phyloP scores from a whole-genome alignment of 306 rosid species.

The Fagus crenata region DNA sequence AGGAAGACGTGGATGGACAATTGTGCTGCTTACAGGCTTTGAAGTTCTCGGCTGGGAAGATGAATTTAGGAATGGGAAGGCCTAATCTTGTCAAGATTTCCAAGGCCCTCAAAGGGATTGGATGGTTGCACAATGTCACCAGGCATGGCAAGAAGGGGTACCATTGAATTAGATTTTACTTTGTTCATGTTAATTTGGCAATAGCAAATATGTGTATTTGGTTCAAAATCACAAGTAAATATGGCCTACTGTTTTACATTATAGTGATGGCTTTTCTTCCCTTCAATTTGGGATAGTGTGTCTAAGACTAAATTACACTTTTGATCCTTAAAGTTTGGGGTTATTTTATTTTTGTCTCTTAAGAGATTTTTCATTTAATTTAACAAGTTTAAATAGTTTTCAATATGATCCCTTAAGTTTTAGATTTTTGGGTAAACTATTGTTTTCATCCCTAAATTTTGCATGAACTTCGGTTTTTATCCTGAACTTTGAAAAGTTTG shows the following conservation, averaged over 20 bases:
- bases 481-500: too few species aligned
- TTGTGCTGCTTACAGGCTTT: constrained; percentile 85
- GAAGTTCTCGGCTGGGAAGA: constrained; percentile 85
- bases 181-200: constrained; percentile 21
- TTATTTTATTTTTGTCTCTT: too few species aligned
- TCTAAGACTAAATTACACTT: too few species aligned
- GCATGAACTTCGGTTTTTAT: too few species aligned
- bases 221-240: constrained; percentile 47
- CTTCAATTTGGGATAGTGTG: constrained; percentile 41
- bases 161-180: constrained; percentile 37
- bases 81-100: constrained; percentile 73
- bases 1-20: constrained; percentile 41
- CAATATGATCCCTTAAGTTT: too few species aligned
- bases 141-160: constrained; percentile 61
- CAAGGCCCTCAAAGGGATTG: constrained; percentile 81
- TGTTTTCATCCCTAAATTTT: too few species aligned
- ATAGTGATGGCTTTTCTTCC: constrained; percentile 49
- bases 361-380: too few species aligned
- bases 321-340: too few species aligned
- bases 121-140: constrained; percentile 69
- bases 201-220: constrained; percentile 39
- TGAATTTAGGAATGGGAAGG: constrained; percentile 86
- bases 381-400: too few species aligned
- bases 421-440: too few species aligned
- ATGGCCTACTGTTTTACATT: constrained; percentile 43